Evolutionary conservation across 306 rosid genomes (phyloP), one percentile per base, ranked within the genome.

Genomic region (Coriaria nepalensis): DNA sequence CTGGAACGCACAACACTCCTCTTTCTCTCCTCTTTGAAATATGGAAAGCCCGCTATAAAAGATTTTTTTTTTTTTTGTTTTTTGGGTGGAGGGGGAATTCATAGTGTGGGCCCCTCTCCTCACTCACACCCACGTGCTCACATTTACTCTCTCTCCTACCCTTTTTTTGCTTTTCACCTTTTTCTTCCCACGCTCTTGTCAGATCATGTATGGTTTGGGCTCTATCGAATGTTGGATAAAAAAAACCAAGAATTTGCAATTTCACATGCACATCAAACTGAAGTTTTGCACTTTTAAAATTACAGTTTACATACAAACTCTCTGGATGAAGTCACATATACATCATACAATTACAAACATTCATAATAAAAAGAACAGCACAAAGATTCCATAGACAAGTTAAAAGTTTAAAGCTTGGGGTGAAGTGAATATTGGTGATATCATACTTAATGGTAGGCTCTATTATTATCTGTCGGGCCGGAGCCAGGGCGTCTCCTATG

Each of bases 1-100:
- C 72, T 71, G 77, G 81, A 64, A 63, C 69, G 74, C 81, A 75
- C n/a, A 62, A 68, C 39, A 20, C 14, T 12, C 48, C 58, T 40
- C 47, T 5, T 15, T n/a, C 52, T 7, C 46, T 2, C 20, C 12
- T 2, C 1, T 4, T 6, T 2, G 10, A 43, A n/a, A 43, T 8
- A 32, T 14, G n/a, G 8, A 35, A 12, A 50, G 39, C 66, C 46
- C 64, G 57, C 64, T 61, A 20, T 45, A 39, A 44, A 29, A 13
- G 43, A 35, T 52, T 69, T 69, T 65, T 29, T 20, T 20, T 20
- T n/a, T n/a, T n/a, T n/a, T n/a, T n/a, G n/a, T n/a, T n/a, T n/a
- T n/a, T n/a, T n/a, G n/a, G n/a, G n/a, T 20, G 29, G 29, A 3
- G 29, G 7, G 70, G 67, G 55, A 55, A 43, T 67, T 70, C 72